phyloP scores from a whole-genome alignment of 495 filamentous ascomycete species.

The Aspergillus incahuasiensis region DNA sequence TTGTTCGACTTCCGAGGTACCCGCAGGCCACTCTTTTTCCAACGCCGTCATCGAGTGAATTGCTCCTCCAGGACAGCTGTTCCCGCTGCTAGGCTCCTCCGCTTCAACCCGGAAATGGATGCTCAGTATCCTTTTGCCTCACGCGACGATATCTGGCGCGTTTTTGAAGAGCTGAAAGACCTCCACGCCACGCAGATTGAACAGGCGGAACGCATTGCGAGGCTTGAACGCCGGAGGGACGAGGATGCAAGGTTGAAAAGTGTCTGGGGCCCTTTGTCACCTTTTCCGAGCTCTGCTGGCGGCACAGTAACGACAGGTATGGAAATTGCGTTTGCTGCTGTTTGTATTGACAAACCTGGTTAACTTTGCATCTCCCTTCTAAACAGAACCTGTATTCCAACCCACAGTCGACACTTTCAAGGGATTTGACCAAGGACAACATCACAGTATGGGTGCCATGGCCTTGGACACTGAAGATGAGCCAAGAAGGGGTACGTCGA shows the following conservation, averaged over 20 bases:
- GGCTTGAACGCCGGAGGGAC: slow-evolving; percentile 78
- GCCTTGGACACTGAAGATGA: slow-evolving; percentile 87
- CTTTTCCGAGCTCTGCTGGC: slow-evolving; percentile 68
- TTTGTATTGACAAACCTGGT: background rate
- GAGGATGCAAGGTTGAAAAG: slow-evolving; percentile 78
- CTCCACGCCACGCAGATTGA: slow-evolving; percentile 72
- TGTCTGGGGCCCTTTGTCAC: slow-evolving; percentile 75
- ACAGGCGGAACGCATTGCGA: slow-evolving; percentile 73
- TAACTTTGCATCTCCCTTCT: background rate
- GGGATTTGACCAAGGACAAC: slow-evolving; percentile 76
- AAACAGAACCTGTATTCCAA: slow-evolving; percentile 66
- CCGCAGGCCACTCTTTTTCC: slow-evolving; percentile 1
- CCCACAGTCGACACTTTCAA: slow-evolving; percentile 73
- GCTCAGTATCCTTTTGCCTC: slow-evolving; percentile 59
- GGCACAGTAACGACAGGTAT: slow-evolving; percentile 73
- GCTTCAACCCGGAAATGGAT: slow-evolving; percentile 48
- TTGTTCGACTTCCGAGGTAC: background rate
- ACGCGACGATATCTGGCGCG: slow-evolving; percentile 76
- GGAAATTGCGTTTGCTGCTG: slow-evolving; percentile 4
- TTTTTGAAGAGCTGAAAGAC: slow-evolving; percentile 83
- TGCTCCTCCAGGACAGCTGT: slow-evolving; percentile 11
- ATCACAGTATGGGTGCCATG: slow-evolving; percentile 61
- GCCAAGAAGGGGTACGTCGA: slow-evolving; percentile 82
- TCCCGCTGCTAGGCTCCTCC: background rate
- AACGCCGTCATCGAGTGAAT: slow-evolving; percentile 8